Evolutionary conservation across 108 stramenopile species (phyloP), one percentile per base, ranked within the genome.

Genomic region (Skeletonema costatum): DNA sequence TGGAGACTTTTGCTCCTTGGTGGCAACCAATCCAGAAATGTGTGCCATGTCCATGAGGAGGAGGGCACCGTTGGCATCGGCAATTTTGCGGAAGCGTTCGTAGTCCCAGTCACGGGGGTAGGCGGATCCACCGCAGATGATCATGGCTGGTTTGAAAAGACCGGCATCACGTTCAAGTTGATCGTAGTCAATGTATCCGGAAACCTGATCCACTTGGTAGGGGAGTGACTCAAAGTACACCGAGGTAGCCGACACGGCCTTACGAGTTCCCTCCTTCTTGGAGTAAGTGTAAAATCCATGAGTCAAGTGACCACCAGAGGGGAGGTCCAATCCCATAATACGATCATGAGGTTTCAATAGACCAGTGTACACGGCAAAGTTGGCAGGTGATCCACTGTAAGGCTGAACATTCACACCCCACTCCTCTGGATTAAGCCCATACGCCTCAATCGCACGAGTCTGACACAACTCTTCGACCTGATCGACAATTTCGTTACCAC

Each of bases 41-140:
- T 99, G 99, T 11, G 92, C 92, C 99, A 99, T 99, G 83, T 99
- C 99, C 93, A 97, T 98, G 83, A 99, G 91, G 46, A 99, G 91
- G 32, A 99, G 84, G 32, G 97, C 82, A 44, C 99, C 99, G 79
- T 99, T 99, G 74, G 89, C 97, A 84, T 99, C 97, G 64, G 98
- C 98, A 74, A 99, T 99, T 80, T 96, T 86, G 41, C 98, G 96
- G 93, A 98, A 98, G 60, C 87, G 79, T n/a, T 84, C 88, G 74
- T 99, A 99, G 85, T 99, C 99, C 96, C 97, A 99, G 36, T 99
- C 99, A 71, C 98, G 93, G 14, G 98, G 97, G 91, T 99, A 99
- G 17, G 99, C 99, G n/a, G 97, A 98, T 74, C 98, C 98, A 48
- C 99, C 99, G 73, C 89, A 91, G 68, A 99, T 87, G 68, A 99